Base-by-base conservation (phyloP, 768 basidiomycete genomes). In the Termitomyces titanicus region DNA sequence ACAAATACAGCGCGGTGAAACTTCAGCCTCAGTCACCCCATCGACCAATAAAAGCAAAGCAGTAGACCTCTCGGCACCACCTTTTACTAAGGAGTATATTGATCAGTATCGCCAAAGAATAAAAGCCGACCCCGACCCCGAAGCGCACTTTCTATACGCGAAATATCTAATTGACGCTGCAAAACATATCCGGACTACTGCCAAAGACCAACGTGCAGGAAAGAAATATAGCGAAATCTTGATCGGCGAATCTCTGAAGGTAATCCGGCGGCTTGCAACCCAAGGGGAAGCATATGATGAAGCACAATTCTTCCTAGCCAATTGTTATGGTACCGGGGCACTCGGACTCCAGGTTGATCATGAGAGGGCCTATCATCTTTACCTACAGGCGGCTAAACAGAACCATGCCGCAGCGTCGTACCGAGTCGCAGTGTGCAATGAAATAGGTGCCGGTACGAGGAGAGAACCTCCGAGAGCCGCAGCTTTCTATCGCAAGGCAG, bases 91-190 rank as follows among this genome's bases (percentile, higher is more conserved):
- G 67, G 88, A 94, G 63, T 97, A 95, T 67, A 94, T 99, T 62
- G 97, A 99, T 66, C 89, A 97, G 68, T 99, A 99, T 73, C 91
- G 97, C 18, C 88, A 90, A 54, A 86, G 97, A 50, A 97, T 99
- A 75, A 98, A 98, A 72, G 88, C 84, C 27, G 97, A 99, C 70
- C 95, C 95, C 2, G 97, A 99, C 68, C 96, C 96, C 0, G 97
- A 98, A 70, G 92, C 95, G 24, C 97, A 98, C 68, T 98, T 98
- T 70, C 76, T 89, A 24, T 99, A 97, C 67, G 92, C 95, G n/a
- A 98, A 96, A 73, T 99, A 98, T 69, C 85, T 99, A 56, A 94
- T 99, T 68, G 97, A 98, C 64, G 97, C 97, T 29, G 97, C 97
- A 13, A 94, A 92, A 74, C 88, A 94, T 70, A 86, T 98, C 59